Evolutionary conservation across 495 filamentous ascomycete species (phyloP), one percentile per base, ranked within the genome.

Genomic region (Aspergillus nanangensis): DNA sequence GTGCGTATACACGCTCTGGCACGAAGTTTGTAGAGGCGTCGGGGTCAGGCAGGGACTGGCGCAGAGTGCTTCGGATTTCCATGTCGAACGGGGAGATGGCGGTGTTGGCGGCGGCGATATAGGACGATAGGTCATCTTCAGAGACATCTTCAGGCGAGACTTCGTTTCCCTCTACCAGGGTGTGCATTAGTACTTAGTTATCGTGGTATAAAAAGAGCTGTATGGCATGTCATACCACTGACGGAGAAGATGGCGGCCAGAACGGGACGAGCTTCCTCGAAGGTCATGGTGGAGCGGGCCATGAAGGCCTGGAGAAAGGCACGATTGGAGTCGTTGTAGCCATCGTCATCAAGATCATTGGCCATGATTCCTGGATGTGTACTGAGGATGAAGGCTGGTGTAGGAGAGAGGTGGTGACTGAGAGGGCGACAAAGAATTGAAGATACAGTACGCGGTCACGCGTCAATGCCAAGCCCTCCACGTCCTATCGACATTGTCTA

Each of bases 221-320:
- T n/a, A n/a, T 5, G 14, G 2, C 7, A 21, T 39, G n/a, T n/a
- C n/a, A n/a, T 58, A 76, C 73, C 68, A 36, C 80, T 62, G 20
- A 72, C 78, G 4, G 74, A 79, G 47, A 86, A 70, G 42, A 98
- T 93, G 13, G 79, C 79, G 2, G 90, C 88, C 2, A 97, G 71
- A 9, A 96, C 62, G 0, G 80, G 79, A 47, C 83, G 78, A 4
- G 82, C 81, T 45, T 94, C 82, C 24, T 76, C 65, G 51, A 87
- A 82, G 5, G 86, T 95, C 61, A 96, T 69, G 18, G 79, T 78
- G 7, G 84, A 83, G 14, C 82, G 81, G 3, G 85, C 81, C 61
- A 96, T 79, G 58, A 98, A 86, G 49, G 86, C 87, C 70, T 98
- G 93, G 1, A 96, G 69, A 58, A 98, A 95, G n/a, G 92, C 90